Conservation (phyloP, 2,329 filamentous ascomycete genomes). For the Neopestalotiopsis rosae region DNA sequence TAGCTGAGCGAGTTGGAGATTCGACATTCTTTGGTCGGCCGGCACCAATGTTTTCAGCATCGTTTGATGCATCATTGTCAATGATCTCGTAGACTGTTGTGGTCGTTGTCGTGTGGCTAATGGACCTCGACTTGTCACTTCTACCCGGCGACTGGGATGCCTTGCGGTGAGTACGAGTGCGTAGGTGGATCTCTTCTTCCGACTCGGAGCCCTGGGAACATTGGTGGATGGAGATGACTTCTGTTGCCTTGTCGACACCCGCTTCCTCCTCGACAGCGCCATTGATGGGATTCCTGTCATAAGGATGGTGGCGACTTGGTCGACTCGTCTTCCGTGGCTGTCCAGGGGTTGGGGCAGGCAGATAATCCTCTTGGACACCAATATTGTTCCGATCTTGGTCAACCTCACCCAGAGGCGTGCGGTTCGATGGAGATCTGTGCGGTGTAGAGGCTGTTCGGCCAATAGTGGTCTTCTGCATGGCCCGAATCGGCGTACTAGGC, state of each 20-base stretch:
- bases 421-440: slow-evolving; percentile 75
- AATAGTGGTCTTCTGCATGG: slow-evolving; percentile 63
- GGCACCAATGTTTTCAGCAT: slow-evolving; percentile 72
- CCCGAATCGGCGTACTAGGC: slow-evolving; percentile 66
- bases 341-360: slow-evolving; percentile 93
- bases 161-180: slow-evolving; percentile 73
- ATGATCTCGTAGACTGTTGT: slow-evolving; percentile 70
- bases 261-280: slow-evolving; percentile 55
- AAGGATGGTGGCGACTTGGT: slow-evolving; percentile 77
- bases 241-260: slow-evolving; percentile 61
- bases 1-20: slow-evolving; percentile 51
- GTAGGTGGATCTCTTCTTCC: slow-evolving; percentile 83
- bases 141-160: slow-evolving; percentile 66
- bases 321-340: slow-evolving; percentile 91
- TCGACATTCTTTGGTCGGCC: slow-evolving; percentile 63
- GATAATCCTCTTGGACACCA: slow-evolving; percentile 82
- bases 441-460: slow-evolving; percentile 76
- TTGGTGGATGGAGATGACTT: slow-evolving; percentile 65
- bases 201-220: slow-evolving; percentile 70
- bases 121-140: slow-evolving; percentile 69
- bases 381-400: slow-evolving; percentile 76
- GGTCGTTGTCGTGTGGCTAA: slow-evolving; percentile 77
- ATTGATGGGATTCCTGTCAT: slow-evolving; percentile 62
- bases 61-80: slow-evolving; percentile 72
- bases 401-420: slow-evolving; percentile 92